Evolutionary conservation across 257 asterid species (phyloP).

Genomic region (Fraxinus excelsior): DNA sequence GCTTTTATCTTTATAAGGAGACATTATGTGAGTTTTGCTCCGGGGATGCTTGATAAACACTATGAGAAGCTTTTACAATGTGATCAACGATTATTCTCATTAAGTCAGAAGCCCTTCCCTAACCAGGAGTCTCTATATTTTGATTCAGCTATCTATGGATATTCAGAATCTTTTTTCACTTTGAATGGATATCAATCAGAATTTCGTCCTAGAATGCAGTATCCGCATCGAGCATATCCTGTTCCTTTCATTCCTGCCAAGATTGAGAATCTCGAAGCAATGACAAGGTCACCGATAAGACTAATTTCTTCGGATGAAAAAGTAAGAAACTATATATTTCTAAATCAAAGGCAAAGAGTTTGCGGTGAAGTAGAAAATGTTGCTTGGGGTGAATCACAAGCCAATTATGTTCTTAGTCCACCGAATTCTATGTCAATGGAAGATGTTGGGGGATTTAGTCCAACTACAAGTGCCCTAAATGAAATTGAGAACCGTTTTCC

Average conservation of each 20-base stretch:
- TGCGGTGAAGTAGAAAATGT: slow-evolving; percentile 26
- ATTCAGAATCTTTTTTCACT: slow-evolving; percentile 23
- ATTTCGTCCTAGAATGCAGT: neutral
- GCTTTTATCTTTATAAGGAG: slow-evolving; percentile 40
- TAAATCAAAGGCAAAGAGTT: slow-evolving; percentile 10
- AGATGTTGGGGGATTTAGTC: neutral
- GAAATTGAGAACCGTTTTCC: slow-evolving; percentile 25
- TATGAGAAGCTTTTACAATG: slow-evolving; percentile 53
- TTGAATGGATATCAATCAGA: slow-evolving; percentile 26
- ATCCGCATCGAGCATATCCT: slow-evolving; percentile 3
- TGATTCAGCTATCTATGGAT: slow-evolving; percentile 24
- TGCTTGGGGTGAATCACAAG: neutral
- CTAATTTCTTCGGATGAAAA: slow-evolving; percentile 18
- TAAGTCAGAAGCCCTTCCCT: slow-evolving; percentile 57
- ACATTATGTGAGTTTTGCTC: slow-evolving; percentile 49
- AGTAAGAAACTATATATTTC: slow-evolving; percentile 5
- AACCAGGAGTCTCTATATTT: slow-evolving; percentile 40
- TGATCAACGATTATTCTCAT: slow-evolving; percentile 31
- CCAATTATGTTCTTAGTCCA: neutral
- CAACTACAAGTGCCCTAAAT: neutral
- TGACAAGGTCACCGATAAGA: neutral
- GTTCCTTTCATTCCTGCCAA: neutral
- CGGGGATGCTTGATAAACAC: slow-evolving; percentile 54
- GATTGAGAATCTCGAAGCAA: neutral
- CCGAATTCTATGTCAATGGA: neutral